These are phyloP conservation scores for Candida labiduridarum DNA, from an alignment of 1,139 yeast genomes.

Conservation along the genomic window DNA sequence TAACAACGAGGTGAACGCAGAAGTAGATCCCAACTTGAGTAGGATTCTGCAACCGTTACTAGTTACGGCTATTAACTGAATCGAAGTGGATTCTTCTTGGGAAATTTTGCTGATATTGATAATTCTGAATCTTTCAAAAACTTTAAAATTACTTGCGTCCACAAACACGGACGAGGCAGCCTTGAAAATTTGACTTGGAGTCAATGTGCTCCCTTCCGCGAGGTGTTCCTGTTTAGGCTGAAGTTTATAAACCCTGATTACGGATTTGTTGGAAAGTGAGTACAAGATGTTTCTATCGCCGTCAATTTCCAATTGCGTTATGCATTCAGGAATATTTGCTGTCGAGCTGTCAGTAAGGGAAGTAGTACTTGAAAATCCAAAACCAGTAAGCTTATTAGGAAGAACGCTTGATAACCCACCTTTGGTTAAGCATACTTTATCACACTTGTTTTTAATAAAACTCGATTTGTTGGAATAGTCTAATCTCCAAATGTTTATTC, in stretches of 20 bases:
- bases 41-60: conserved; percentile 81
- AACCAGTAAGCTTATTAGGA: conserved; percentile 54
- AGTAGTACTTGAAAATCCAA: conserved; percentile 20
- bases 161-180: conserved; percentile 60
- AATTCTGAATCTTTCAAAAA: conserved; percentile 53
- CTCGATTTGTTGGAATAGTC: conserved; percentile 84
- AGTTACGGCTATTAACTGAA: conserved; percentile 84
- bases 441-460: conserved; percentile 85
- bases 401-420: conserved; percentile 62
- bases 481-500: conserved; percentile 83
- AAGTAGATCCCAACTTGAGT: conserved; percentile 48
- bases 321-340: conserved; percentile 50
- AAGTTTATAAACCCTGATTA: conserved; percentile 77
- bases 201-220: conserved; percentile 40
- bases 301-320: conserved; percentile 71
- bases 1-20: conserved; percentile 33
- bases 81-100: conserved; percentile 64
- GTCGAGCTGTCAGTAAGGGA: conserved; percentile 6
- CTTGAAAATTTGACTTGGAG: conserved; percentile 53
- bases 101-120: conserved; percentile 66
- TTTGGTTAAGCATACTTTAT: conserved; percentile 77
- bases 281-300: conserved; percentile 76
- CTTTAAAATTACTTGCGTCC: conserved; percentile 43
- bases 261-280: conserved; percentile 79
- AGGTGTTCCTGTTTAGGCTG: conserved; percentile 39